phyloP scores from a whole-genome alignment of 2,329 filamentous ascomycete species.

The Colletotrichum tabaci region DNA sequence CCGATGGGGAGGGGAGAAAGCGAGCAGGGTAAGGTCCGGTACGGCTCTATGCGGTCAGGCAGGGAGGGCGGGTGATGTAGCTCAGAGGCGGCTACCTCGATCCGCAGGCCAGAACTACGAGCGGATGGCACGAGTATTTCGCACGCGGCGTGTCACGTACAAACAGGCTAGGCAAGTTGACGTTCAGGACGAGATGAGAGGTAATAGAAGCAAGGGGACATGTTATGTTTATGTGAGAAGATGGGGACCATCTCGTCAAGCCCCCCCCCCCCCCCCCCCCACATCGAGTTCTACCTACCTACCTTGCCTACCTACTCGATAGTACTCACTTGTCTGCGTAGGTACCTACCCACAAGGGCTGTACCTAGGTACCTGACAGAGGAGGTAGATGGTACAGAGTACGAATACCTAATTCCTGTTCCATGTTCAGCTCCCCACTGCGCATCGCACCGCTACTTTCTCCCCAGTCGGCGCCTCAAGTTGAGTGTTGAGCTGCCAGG shows the following conservation, averaged over 20 bases:
- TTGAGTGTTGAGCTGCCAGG: constrained; percentile 8
- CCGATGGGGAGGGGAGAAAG: constrained; percentile 6
- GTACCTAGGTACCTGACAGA: background rate
- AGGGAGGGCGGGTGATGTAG: constrained; percentile 23
- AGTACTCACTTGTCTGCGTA: too few relatives aligned
- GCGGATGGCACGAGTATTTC: background rate
- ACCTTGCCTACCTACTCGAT: too few relatives aligned
- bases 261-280: too few relatives aligned
- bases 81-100: background rate
- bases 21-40: constrained; percentile 25
- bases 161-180: background rate
- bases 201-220: too few relatives aligned
- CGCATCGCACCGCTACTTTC: constrained; percentile 30
- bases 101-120: too few relatives aligned
- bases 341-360: background rate
- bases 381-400: background rate
- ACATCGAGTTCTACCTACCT: too few relatives aligned
- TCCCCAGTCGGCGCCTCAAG: constrained; percentile 20
- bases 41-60: constrained; percentile 24
- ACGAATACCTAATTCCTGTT: background rate
- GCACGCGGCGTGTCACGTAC: background rate
- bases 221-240: background rate
- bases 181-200: background rate
- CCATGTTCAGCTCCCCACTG: background rate
- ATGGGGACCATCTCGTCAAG: background rate